These are phyloP conservation scores for Stromatinia cepivora DNA, from an alignment of 2,329 filamentous ascomycete genomes.

Conservation along the genomic window DNA sequence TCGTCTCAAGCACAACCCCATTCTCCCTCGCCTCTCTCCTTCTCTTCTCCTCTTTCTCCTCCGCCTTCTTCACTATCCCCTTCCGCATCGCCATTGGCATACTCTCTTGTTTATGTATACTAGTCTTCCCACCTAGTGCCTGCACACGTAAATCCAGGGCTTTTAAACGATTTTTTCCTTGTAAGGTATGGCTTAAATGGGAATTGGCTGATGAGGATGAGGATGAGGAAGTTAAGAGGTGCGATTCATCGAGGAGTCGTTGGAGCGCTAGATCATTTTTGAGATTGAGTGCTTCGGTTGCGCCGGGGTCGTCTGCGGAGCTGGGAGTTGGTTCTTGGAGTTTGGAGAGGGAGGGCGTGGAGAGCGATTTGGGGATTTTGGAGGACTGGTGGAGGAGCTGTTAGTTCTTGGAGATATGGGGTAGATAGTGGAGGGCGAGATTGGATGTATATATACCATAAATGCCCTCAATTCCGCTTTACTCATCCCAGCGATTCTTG, in stretches of 20 bases:
- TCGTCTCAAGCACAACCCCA: slow-evolving; percentile 79
- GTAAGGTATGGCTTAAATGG: slow-evolving; percentile 48
- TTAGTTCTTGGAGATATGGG: neutral
- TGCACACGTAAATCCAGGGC: slow-evolving; percentile 83
- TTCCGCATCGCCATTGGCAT: slow-evolving; percentile 88
- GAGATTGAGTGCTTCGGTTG: slow-evolving; percentile 65
- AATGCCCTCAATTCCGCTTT: slow-evolving; percentile 76
- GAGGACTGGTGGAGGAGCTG: slow-evolving; percentile 32
- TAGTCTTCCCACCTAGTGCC: slow-evolving; percentile 74
- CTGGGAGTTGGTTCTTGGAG: slow-evolving; percentile 33
- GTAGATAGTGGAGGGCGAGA: too few relatives aligned
- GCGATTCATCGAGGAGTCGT: slow-evolving; percentile 85
- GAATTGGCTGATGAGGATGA: neutral
- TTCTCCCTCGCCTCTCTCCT: slow-evolving; percentile 83
- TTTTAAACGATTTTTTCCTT: slow-evolving; percentile 73
- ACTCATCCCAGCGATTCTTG: slow-evolving; percentile 48
- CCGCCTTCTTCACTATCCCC: slow-evolving; percentile 73
- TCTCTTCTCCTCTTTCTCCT: slow-evolving; percentile 65
- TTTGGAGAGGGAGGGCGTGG: neutral
- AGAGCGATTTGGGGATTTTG: slow-evolving; percentile 34
- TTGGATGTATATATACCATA: slow-evolving; percentile 54
- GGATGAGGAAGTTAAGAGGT: slow-evolving; percentile 65
- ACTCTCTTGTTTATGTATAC: slow-evolving; percentile 73
- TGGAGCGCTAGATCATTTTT: slow-evolving; percentile 93
- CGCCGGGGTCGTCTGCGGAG: slow-evolving; percentile 50